Evolutionary conservation across 163 green algal genomes (phyloP), one percentile per base, ranked within the genome.

Genomic region (Coccomyxa subellipsoidea): DNA sequence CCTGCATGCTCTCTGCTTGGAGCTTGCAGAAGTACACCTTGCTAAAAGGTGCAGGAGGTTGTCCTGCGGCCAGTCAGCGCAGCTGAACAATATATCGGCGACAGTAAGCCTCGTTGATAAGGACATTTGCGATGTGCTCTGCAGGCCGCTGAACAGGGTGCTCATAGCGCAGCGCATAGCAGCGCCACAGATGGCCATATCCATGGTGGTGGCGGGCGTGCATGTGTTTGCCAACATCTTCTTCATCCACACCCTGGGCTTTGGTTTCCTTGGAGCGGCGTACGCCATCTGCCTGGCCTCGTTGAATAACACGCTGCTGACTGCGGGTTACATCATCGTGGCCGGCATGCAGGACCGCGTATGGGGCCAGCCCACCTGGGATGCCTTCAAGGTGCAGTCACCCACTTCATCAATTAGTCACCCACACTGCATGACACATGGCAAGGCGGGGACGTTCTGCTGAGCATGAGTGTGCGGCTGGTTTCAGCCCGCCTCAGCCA

Each of bases 201-300:
- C 84, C 7, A 77, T 89, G n/a, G 21, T 89, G 12, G 90, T 88
- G 21, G 78, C 89, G 37, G 76, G 82, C 0, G 71, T 91, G 53
- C 89, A 90, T 73, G 31, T 88, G 0, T 83, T 47, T 12, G 84
- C 69, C 82, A 91, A 89, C 79, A 87, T 81, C 34, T 69, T 90
- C 25, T 77, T 90, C 31, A 84, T 92, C 2, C 36, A 90, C 53
- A 69, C 34, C 38, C 39, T 82, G 4, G 37, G 83, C 9, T 36
- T 88, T 39, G 88, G 89, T n/a, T 91, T 87, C 81, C 32, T 91
- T 23, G 88, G 88, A 0, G 84, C 88, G 29, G 90, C 85, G 1
- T 69, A 83, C 3, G 87, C 90, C 8, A 84, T 71, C 27, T 82
- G 73, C 10, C 78, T 85, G 69, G 81, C 87, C 10, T 85, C 79